phyloP scores from a whole-genome alignment of 2,329 filamentous ascomycete genomes.

The Cladophialophora bantiana region DNA sequence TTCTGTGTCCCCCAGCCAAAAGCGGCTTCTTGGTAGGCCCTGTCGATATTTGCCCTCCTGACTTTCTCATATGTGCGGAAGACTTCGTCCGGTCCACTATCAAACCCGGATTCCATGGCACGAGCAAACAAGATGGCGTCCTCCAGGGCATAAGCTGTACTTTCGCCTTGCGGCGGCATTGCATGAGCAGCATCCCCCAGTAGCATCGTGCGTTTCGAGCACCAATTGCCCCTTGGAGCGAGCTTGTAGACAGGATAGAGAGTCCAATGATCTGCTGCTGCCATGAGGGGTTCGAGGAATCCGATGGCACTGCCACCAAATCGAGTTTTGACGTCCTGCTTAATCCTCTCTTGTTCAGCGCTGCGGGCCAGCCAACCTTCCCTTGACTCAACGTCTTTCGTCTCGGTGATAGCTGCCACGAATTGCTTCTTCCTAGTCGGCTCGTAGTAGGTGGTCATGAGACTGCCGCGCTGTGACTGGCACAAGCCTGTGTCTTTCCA shows the following conservation, averaged over 20 bases:
- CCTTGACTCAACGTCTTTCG: constrained; percentile 26
- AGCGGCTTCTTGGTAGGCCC: constrained; percentile 24
- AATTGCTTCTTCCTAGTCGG: constrained; percentile 26
- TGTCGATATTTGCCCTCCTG: constrained; percentile 23
- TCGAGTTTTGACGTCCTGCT: constrained; percentile 50
- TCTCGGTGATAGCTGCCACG: constrained; percentile 30
- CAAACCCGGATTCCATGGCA: constrained; percentile 11
- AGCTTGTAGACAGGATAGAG: constrained; percentile 55
- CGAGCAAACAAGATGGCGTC: constrained; percentile 30
- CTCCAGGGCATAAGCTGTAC: constrained; percentile 28
- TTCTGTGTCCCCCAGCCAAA: constrained; percentile 34
- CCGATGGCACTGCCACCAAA: constrained; percentile 50
- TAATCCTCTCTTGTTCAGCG: constrained; percentile 52
- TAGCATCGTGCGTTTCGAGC: constrained; percentile 53
- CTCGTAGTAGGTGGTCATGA: constrained; percentile 30
- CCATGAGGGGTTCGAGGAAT: constrained; percentile 49
- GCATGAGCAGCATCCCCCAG: constrained; percentile 57
- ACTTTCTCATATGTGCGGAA: constrained; percentile 25
- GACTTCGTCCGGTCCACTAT: constrained; percentile 8
- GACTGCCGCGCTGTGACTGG: constrained; percentile 27
- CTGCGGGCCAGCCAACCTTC: constrained; percentile 41
- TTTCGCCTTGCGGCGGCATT: constrained; percentile 32
- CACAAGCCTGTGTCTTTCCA: constrained; percentile 33
- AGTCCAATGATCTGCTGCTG: constrained; percentile 51
- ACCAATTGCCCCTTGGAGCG: constrained; percentile 53